Evolutionary conservation across 2,329 filamentous ascomycete species (phyloP).

Genomic region (Scolecobasidium constrictum): DNA sequence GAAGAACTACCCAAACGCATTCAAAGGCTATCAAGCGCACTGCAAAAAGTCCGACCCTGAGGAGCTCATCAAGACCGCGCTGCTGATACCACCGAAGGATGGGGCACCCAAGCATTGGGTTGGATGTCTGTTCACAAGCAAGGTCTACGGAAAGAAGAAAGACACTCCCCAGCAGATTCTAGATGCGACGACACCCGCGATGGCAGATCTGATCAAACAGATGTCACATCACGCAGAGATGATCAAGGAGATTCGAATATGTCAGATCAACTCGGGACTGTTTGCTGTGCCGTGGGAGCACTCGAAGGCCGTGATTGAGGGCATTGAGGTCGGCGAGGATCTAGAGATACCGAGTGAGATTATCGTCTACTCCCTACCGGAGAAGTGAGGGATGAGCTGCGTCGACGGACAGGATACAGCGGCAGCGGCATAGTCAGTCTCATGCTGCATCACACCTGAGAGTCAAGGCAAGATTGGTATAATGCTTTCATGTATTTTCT

Average conservation of each 20-base stretch:
- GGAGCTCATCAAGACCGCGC: slow-evolving; percentile 33
- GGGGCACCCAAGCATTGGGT: slow-evolving; percentile 37
- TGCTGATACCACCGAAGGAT: slow-evolving; percentile 42
- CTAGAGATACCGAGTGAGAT: background rate
- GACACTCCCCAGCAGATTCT: slow-evolving; percentile 36
- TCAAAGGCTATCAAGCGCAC: slow-evolving; percentile 33
- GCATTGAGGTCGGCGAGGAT: slow-evolving; percentile 19
- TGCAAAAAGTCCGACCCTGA: slow-evolving; percentile 28
- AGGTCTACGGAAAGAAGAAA: slow-evolving; percentile 33
- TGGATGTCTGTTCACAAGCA: slow-evolving; percentile 48
- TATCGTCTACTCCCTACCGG: background rate
- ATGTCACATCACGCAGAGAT: slow-evolving; percentile 21
- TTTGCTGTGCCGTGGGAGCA: slow-evolving; percentile 45
- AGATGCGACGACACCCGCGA: slow-evolving; percentile 35
- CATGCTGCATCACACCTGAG: no score
- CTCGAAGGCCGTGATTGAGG: slow-evolving; percentile 34
- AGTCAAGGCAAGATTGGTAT: no score
- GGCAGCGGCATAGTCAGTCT: no score
- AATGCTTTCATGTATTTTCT: no score
- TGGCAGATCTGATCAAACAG: slow-evolving; percentile 36
- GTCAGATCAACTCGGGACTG: slow-evolving; percentile 46
- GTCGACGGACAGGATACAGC: no score
- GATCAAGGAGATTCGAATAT: slow-evolving; percentile 33
- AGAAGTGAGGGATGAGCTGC: no score
- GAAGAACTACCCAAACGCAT: slow-evolving; percentile 39